Base-by-base conservation (phyloP, 2,329 filamentous ascomycete species). In the Lachnellula hyalina region DNA sequence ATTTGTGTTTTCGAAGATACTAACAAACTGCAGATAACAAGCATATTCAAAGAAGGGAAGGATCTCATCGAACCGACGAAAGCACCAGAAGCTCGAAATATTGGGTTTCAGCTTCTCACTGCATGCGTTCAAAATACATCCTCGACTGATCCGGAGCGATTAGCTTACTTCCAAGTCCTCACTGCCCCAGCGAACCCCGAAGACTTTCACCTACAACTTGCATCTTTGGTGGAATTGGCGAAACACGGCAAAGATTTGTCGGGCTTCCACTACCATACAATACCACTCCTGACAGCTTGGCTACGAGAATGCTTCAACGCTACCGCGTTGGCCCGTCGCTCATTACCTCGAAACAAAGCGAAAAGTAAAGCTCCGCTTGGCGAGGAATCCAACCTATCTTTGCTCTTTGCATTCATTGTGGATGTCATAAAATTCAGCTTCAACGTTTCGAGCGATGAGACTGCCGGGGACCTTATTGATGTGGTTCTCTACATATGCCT, bases 391-490 rank as follows among this genome's bases (percentile, higher is more conserved):
- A 84, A 83, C 63, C 74, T 91, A 51, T 73, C 78, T 2, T 78
- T 81, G 47, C 71, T 90, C 2, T 90, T 90, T 65, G 71, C 74
- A 12, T 87, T 85, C 61, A 76, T 87, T 52, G 78, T 80, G 54
- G 83, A 88, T 58, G 77, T 89, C 52, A 83, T 89, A 72, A 90
- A 89, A 67, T 91, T 89, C 74, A 89, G 86, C 67, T 87, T 84
- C 68, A 86, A 85, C 61, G 78, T 83, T 34, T 83, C 86, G 23
- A 79, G 80, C 59, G 84, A 88, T 59, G 71, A 77, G 34, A 81
- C 85, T 46, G 76, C 87, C 19, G 77, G 77, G 50, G 74, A 75
- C 3, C 71, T 91, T 51, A 80, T 92, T 54, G 77, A 82, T 54
- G 77, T 77, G 12, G 72, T 89, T 8, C 75, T 90, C 46, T 71